Evolutionary conservation across 768 basidiomycete species (phyloP).

Genomic region (Mycena pura): DNA sequence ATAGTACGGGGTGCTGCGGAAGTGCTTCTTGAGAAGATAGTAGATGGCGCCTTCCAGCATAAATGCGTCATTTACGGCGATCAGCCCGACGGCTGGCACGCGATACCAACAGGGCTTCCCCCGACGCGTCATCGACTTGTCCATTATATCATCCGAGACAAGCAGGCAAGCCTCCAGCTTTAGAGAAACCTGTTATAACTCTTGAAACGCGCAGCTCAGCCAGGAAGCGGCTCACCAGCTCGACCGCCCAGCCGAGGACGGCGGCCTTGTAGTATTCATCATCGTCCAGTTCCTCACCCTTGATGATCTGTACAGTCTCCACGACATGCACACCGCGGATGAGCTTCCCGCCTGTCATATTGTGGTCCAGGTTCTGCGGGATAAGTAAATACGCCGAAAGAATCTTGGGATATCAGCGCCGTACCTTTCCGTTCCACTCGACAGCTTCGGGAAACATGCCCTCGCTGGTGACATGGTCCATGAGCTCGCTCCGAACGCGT

Average conservation of each 20-base stretch:
- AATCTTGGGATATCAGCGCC: not conserved
- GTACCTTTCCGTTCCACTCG: constrained; percentile 85
- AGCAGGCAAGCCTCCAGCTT: constrained; percentile 98
- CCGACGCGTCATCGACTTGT: constrained; percentile 91
- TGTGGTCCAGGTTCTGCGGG: constrained; percentile 83
- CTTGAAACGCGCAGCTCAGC: not conserved
- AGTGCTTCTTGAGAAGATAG: constrained; percentile 85
- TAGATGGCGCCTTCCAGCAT: constrained; percentile 97
- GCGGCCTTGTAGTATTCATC: constrained; percentile 91
- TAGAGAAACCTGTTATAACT: not conserved
- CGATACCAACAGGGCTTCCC: constrained; percentile 97
- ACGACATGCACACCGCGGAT: constrained; percentile 95
- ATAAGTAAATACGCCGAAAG: not conserved
- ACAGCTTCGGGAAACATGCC: constrained; percentile 85
- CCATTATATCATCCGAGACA: constrained; percentile 98
- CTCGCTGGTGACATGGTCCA: constrained; percentile 68
- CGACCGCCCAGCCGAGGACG: constrained; percentile 93
- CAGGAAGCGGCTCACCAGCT: constrained; percentile 83
- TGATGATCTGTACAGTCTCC: constrained; percentile 89
- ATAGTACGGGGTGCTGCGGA: constrained; percentile 82
- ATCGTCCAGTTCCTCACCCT: constrained; percentile 70
- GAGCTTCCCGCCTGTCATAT: constrained; percentile 95
- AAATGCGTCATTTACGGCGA: constrained; percentile 96
- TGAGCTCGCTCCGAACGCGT: constrained; percentile 76
- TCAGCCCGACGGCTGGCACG: constrained; percentile 65